Conservation (phyloP, 2,329 filamentous ascomycete genomes). For the Penicillium psychrosexuale region DNA sequence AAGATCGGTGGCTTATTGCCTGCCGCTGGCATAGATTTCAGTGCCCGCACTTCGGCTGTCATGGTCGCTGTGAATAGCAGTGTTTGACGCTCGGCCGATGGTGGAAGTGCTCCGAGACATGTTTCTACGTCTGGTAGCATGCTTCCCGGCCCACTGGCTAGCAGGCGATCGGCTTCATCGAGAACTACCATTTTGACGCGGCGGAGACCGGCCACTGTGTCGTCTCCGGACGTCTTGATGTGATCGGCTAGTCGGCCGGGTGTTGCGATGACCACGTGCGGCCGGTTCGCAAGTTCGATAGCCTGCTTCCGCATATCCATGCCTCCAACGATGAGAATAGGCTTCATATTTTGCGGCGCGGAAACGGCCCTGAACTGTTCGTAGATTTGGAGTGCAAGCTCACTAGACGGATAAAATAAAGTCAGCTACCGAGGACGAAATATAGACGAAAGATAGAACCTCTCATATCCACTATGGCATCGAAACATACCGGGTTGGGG, state of each 20-base stretch:
- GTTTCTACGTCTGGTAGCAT: constrained; percentile 95
- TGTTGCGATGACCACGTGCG: constrained; percentile 91
- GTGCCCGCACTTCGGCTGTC: constrained; percentile 81
- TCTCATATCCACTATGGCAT: background rate
- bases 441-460: background rate
- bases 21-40: constrained; percentile 72
- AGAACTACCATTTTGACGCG: constrained; percentile 83
- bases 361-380: constrained; percentile 95
- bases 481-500: constrained; percentile 66
- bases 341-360: constrained; percentile 80
- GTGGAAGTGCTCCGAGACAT: constrained; percentile 77
- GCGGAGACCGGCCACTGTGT: constrained; percentile 78
- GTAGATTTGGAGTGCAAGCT: constrained; percentile 91
- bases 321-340: constrained; percentile 85
- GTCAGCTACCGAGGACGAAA: background rate
- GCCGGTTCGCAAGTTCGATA: constrained; percentile 73
- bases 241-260: constrained; percentile 92
- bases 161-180: constrained; percentile 89
- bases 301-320: constrained; percentile 91
- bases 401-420: constrained; percentile 49
- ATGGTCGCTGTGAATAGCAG: constrained; percentile 95
- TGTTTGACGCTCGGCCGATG: constrained; percentile 77
- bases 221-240: constrained; percentile 83
- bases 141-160: constrained; percentile 70
- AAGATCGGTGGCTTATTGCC: constrained; percentile 73